phyloP scores from a whole-genome alignment of 306 rosid species.

The Cucurbita ficifolia region DNA sequence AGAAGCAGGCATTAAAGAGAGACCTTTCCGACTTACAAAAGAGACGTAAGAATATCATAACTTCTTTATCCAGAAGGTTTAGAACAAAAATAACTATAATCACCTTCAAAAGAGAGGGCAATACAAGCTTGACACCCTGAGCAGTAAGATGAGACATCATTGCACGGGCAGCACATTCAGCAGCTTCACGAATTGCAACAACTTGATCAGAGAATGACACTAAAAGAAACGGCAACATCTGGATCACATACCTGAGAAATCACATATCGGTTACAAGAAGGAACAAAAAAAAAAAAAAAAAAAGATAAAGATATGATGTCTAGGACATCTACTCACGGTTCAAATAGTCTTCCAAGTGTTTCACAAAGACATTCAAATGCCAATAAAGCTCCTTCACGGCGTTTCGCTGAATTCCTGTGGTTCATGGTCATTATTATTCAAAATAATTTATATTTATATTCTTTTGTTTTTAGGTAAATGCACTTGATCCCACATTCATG shows the following conservation, averaged over 20 bases:
- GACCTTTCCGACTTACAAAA: not conserved
- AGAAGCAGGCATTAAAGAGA: not conserved
- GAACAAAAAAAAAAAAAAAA: not conserved
- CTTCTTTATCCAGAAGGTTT: not conserved
- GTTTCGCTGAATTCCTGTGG: slow-evolving; percentile 78
- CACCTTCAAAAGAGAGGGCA: slow-evolving; percentile 94
- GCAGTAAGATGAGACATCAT: slow-evolving; percentile 97
- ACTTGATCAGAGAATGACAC: slow-evolving; percentile 98
- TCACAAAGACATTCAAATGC: slow-evolving; percentile 98
- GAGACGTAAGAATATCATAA: not conserved
- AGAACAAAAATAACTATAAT: not conserved
- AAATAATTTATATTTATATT: not conserved
- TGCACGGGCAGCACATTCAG: slow-evolving; percentile 97
- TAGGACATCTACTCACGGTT: slow-evolving; percentile 46
- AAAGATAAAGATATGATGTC: slow-evolving; percentile 1
- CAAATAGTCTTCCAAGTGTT: slow-evolving; percentile 83
- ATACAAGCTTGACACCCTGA: slow-evolving; percentile 97
- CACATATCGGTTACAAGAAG: not conserved
- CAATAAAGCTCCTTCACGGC: slow-evolving; percentile 87
- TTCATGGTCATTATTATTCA: not conserved
- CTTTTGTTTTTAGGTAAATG: not conserved
- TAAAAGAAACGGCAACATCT: slow-evolving; percentile 80
- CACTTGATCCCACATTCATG: not conserved
- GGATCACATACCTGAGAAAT: slow-evolving; percentile 74
- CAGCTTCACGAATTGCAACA: slow-evolving; percentile 89